Evolutionary conservation across 345 rosid genomes (phyloP), one percentile per base, ranked within the genome.

Genomic region (Populus deltoides): DNA sequence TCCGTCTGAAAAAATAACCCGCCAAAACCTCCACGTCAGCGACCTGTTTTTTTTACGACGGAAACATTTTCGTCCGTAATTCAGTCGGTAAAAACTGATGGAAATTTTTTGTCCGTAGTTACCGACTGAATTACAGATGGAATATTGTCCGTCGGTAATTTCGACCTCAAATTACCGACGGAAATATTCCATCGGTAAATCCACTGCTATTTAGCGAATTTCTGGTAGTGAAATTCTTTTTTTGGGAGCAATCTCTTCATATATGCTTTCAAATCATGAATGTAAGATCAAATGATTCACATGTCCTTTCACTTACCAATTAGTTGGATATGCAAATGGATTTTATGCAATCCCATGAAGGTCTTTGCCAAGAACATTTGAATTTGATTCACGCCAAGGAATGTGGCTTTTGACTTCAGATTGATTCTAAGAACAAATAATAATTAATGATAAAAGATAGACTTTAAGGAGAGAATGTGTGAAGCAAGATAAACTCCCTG

Each of bases 381-480:
- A 75, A 70, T 66, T 81, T 59, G 61, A 45, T 69, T 76, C 75
- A 74, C 68, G 33, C 70, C 80, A 78, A 53, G 68, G 43, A 71
- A 63, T 80, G 36, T 62, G 71, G 31, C 73, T 24, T 68, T 82
- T 80, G 70, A 82, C 74, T 65, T 75, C 70, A 77, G 66, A 72
- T 43, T 2, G 75, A 81, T 78, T 70, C 78, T 55, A 13, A 35
- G 29, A 31, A 18, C 8, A 18, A 31, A 16, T 25, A 6, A 24
- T 3, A 11, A 3, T 43, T 33, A 45, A 27, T 15, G 1, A 33
- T 35, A 33, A 47, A 18, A 33, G 70, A 20, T 38, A 75, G 16
- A 59, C 29, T n/a, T 24, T 31, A 29, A 10, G 45, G 35, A 70
- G 16, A 75, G 65, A 39, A 39, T 38, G 72, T 72, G 24, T n/a